Evolutionary conservation across 2,329 filamentous ascomycete genomes (phyloP).

Genomic region (Ramichloridium luteum): DNA sequence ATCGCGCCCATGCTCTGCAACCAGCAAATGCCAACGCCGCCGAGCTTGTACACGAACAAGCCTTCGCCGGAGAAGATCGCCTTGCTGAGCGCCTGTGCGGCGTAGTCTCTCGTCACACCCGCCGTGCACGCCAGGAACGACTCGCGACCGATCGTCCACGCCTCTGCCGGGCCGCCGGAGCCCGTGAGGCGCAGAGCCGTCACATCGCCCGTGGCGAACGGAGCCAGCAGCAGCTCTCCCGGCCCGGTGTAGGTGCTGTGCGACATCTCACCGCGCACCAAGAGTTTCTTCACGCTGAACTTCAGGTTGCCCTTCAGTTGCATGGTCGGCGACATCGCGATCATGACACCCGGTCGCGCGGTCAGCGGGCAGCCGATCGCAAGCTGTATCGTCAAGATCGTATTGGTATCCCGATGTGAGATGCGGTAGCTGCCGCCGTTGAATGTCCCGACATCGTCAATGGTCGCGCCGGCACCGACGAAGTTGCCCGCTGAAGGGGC

Average conservation of each 20-base stretch:
- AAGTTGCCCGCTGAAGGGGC: constrained; percentile 45
- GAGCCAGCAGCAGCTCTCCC: constrained; percentile 77
- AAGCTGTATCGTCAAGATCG: constrained; percentile 75
- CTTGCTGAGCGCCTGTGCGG: constrained; percentile 69
- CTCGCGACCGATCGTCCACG: constrained; percentile 79
- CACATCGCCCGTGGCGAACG: constrained; percentile 70
- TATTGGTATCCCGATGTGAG: constrained; percentile 83
- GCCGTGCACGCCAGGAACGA: constrained; percentile 76
- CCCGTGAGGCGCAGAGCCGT: constrained; percentile 58
- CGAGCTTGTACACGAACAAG: constrained; percentile 77
- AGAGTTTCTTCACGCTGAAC: constrained; percentile 83
- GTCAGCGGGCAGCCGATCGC: constrained; percentile 76
- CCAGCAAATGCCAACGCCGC: constrained; percentile 72
- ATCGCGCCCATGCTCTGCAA: constrained; percentile 90
- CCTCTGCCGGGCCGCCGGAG: constrained; percentile 46
- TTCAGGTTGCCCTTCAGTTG: constrained; percentile 72
- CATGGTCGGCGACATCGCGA: constrained; percentile 84
- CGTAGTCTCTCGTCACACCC: constrained; percentile 77
- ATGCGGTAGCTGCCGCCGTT: constrained; percentile 92
- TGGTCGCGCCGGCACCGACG: constrained; percentile 46
- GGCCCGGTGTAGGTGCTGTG: constrained; percentile 77
- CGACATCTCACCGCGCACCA: constrained; percentile 67
- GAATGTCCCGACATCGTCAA: constrained; percentile 87
- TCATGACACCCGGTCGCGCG: constrained; percentile 79
- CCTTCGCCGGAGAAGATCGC: constrained; percentile 92